These are phyloP conservation scores for Silybum marianum DNA, from an alignment of 129 eudicot species.

Conservation along the genomic window DNA sequence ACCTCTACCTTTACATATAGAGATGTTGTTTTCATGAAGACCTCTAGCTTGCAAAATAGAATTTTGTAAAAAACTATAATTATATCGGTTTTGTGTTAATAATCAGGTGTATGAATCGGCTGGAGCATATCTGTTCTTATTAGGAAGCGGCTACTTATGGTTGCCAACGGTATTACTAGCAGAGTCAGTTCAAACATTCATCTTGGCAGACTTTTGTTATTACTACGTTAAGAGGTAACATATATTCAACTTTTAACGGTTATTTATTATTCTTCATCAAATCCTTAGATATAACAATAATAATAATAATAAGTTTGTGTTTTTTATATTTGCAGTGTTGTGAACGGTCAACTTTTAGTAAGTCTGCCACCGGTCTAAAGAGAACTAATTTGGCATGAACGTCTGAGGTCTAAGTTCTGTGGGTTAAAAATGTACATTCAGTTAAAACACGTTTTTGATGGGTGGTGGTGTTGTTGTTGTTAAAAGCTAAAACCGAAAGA, in stretches of 20 bases:
- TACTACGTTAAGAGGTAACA: slow-evolving; percentile 80
- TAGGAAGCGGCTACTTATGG: slow-evolving; percentile 84
- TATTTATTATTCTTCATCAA: background rate
- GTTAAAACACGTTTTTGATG: slow-evolving; percentile 19
- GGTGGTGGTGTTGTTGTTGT: slow-evolving; percentile 23
- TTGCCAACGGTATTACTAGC: slow-evolving; percentile 57
- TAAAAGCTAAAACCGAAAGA: background rate
- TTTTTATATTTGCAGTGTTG: slow-evolving; percentile 48
- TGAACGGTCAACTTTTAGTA: slow-evolving; percentile 60
- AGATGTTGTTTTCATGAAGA: too few relatives aligned
- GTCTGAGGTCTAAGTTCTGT: slow-evolving; percentile 18
- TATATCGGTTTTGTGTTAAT: background rate
- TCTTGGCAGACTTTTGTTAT: slow-evolving; percentile 94
- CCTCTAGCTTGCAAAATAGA: too few relatives aligned
- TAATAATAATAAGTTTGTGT: background rate
- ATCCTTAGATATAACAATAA: background rate
- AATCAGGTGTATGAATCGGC: slow-evolving; percentile 78
- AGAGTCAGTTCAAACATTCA: slow-evolving; percentile 82
- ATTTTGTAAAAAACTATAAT: background rate
- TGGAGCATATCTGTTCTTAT: slow-evolving; percentile 53
- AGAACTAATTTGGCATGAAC: slow-evolving; percentile 11
- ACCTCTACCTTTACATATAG: too few relatives aligned
- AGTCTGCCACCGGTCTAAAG: slow-evolving; percentile 63
- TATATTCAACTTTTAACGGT: background rate
- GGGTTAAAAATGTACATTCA: slow-evolving; percentile 28